Evolutionary conservation across 1,284 basidiomycete species (phyloP), one percentile per base, ranked within the genome.

Genomic region (Peniophora sp.): DNA sequence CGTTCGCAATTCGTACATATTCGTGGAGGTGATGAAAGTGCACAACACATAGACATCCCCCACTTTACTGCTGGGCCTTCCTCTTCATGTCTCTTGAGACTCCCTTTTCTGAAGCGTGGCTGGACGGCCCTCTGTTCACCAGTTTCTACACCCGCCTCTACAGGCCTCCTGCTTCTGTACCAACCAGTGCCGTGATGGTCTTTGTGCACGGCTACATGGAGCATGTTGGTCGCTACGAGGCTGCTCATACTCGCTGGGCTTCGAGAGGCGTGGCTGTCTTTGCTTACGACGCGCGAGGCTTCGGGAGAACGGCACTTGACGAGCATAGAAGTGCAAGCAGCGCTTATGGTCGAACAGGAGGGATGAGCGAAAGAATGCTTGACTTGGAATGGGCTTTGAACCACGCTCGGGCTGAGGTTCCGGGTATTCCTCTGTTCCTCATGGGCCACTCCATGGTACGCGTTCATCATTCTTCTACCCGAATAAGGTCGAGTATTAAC

Each of bases 151-250:
- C 44, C 3, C 17, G 44, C 6, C 44, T 45, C 19, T 45, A 45
- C 44, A 45, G 8, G 6, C 44, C 44, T 6, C 19, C 38, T n/a
- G 8, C 12, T 22, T 9, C 23, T 3, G 12, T 12, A 32, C 44
- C 44, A 10, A 24, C 23, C 3, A 9, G 44, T 9, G 44, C 44
- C 22, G 10, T 25, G 11, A 61, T 94, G 46, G 75, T 95, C 58
- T 93, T 92, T 64, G 67, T 92, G 11, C 92, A 96, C 62, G 93
- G 92, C 44, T 93, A 91, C 64, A 78, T 77, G 22, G 90, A 92
- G 59, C 89, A 92, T 62, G 71, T 86, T 52, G 16, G n/a, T n/a
- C 92, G 92, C 60, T 73, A 80, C 41, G 72, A 81, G 52, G 16
- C 16, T 16, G 81, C 84, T 54, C 89, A 93, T 64, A 72, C 74